Conservation (phyloP, 1,284 basidiomycete species). For the Irpex rosettiformis region DNA sequence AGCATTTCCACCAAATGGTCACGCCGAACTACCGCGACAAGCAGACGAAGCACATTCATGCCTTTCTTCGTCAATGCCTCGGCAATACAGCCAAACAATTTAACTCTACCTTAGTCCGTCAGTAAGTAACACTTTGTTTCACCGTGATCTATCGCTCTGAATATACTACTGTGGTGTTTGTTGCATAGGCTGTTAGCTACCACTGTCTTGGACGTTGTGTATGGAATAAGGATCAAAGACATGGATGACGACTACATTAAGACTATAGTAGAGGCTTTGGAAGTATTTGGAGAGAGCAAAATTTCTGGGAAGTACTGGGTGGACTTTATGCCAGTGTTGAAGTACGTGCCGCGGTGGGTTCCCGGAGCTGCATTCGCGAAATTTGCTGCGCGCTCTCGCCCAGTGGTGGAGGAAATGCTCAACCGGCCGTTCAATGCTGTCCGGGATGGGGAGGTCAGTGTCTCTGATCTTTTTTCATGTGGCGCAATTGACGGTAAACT, state of each 20-base stretch:
- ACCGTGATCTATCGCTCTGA: conserved; percentile 6
- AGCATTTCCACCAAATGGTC: conserved; percentile 15
- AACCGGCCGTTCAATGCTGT: conserved; percentile 10
- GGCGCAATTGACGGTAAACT: too few species aligned
- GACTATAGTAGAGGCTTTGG: background rate
- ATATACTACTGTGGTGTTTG: background rate
- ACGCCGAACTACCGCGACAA: conserved; percentile 9
- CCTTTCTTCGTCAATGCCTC: background rate
- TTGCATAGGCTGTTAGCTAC: background rate
- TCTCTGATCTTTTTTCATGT: background rate
- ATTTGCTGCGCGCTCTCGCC: conserved; percentile 5
- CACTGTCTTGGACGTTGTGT: background rate
- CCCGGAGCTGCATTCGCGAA: conserved; percentile 10
- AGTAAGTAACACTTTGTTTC: background rate
- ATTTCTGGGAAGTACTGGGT: background rate
- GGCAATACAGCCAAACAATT: background rate
- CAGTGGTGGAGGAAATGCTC: conserved; percentile 7
- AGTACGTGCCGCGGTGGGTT: conserved; percentile 8
- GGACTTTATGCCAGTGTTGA: background rate
- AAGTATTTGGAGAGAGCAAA: background rate
- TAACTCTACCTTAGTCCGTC: background rate
- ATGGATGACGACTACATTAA: background rate
- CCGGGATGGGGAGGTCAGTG: background rate
- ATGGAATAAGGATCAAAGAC: background rate
- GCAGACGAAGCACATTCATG: background rate